phyloP scores from a whole-genome alignment of 768 basidiomycete genomes.

The Tephrocybe sp. region DNA sequence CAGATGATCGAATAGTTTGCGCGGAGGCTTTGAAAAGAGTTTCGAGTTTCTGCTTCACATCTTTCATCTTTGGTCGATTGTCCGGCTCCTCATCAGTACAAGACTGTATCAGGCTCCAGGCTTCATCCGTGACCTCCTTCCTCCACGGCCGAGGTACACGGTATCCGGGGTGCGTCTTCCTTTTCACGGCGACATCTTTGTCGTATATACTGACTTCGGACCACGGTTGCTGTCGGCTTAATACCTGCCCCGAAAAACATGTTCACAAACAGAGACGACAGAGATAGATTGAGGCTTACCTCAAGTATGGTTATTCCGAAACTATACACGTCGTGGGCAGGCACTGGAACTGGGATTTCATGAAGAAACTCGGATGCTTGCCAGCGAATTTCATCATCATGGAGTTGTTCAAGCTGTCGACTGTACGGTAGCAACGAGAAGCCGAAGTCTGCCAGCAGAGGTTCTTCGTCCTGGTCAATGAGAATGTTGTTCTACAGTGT shows the following conservation, averaged over 20 bases:
- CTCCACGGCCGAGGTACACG: conserved; percentile 9
- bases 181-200: conserved; percentile 1
- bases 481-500: conserved; percentile 23
- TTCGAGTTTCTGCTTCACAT: no score
- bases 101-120: no score
- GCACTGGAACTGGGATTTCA: not conserved
- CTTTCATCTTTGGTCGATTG: no score
- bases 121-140: conserved; percentile 13
- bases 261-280: not conserved
- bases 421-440: conserved; percentile 12
- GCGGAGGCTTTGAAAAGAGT: no score
- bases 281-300: conserved; percentile 9
- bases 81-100: no score
- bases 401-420: conserved; percentile 1
- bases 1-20: no score
- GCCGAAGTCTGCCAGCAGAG: conserved; percentile 24
- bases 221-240: conserved; percentile 8
- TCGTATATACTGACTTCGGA: not conserved
- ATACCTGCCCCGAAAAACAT: not conserved
- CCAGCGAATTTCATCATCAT: conserved; percentile 18
- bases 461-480: conserved; percentile 16
- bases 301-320: conserved; percentile 27
- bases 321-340: conserved; percentile 22
- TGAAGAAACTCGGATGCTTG: conserved; percentile 25
- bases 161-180: no score